phyloP scores from a whole-genome alignment of 768 basidiomycete genomes.

The Tylopilus vinaceipallidus region DNA sequence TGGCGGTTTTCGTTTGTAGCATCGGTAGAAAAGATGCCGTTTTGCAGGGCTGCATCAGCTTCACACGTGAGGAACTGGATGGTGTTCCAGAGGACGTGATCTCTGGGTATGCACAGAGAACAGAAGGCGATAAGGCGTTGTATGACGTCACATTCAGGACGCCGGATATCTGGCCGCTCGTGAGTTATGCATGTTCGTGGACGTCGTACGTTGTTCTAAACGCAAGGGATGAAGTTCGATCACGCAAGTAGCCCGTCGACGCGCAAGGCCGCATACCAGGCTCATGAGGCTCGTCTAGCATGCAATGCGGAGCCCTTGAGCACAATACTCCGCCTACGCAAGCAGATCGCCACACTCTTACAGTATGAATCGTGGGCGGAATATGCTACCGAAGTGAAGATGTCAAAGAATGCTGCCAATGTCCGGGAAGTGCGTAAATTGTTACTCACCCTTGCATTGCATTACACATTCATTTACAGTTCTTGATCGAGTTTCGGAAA shows the following conservation, averaged over 20 bases:
- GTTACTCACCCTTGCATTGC: not conserved
- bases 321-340: slow-evolving; percentile 66
- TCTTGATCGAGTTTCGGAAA: slow-evolving; percentile 68
- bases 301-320: slow-evolving; percentile 70
- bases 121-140: slow-evolving; percentile 53
- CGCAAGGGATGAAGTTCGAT: slow-evolving; percentile 54
- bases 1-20: not conserved
- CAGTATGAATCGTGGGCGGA: slow-evolving; percentile 81
- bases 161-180: slow-evolving; percentile 77
- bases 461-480: slow-evolving; percentile 38
- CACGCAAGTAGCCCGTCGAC: slow-evolving; percentile 67
- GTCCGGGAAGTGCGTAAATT: slow-evolving; percentile 48
- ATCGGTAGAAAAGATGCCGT: not conserved
- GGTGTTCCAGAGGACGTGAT: slow-evolving; percentile 81
- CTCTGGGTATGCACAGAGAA: slow-evolving; percentile 70
- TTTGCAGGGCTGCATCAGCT: slow-evolving; percentile 55
- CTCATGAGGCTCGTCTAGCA: slow-evolving; percentile 61
- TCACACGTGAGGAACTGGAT: slow-evolving; percentile 71
- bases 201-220: not conserved
- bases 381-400: slow-evolving; percentile 78
- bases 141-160: slow-evolving; percentile 81
- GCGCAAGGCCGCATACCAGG: slow-evolving; percentile 61
- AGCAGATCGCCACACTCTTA: slow-evolving; percentile 61
- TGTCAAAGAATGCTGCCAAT: slow-evolving; percentile 67
- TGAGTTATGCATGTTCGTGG: slow-evolving; percentile 31